Percentiles rank a stretch among this genome's conserved stretches.
phyloP scores from a whole-genome alignment of 108 stramenopile species.

The Cyclostephanos tholiformis region DNA sequence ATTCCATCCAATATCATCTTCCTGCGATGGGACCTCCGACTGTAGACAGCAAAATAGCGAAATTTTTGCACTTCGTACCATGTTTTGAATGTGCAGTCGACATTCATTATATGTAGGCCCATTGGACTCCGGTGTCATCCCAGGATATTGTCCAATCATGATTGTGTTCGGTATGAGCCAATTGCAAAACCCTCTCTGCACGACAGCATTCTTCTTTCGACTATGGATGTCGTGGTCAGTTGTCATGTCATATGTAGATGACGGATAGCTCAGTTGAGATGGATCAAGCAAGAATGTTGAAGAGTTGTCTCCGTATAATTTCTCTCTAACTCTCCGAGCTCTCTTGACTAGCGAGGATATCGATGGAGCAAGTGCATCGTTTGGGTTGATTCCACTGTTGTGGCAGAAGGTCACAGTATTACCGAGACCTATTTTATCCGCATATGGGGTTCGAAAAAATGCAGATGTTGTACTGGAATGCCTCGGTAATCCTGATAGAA shows the following conservation, averaged over 20 bases:
- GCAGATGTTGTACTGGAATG: not conserved
- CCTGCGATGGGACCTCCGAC: conserved; percentile 64
- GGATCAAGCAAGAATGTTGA: conserved; percentile 32
- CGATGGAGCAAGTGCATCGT: conserved; percentile 4
- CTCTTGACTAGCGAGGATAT: conserved; percentile 16
- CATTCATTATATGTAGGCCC: conserved; percentile 51
- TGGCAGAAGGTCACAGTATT: not conserved
- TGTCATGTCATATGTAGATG: conserved; percentile 37
- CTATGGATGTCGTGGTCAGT: not conserved
- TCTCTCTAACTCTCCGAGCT: conserved; percentile 23
- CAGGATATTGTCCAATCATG: conserved; percentile 79
- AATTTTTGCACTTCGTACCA: conserved; percentile 48
- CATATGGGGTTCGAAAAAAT: not conserved
- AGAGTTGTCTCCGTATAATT: conserved; percentile 19
- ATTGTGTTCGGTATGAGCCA: conserved; percentile 68
- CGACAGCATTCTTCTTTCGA: not conserved
- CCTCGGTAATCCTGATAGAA: not conserved
- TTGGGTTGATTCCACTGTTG: not conserved
- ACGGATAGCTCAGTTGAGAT: conserved; percentile 37
- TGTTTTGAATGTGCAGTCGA: conserved; percentile 45
- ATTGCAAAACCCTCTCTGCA: conserved; percentile 62
- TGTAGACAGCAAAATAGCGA: conserved; percentile 64
- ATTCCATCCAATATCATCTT: conserved; percentile 48
- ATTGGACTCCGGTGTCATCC: conserved; percentile 56
- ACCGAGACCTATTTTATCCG: not conserved